A percentile compares a stretch with the other conserved stretches of the same genome.
Evolutionary conservation across 2,329 filamentous ascomycete genomes (phyloP).

Genomic region (Hypocrella siamensis): DNA sequence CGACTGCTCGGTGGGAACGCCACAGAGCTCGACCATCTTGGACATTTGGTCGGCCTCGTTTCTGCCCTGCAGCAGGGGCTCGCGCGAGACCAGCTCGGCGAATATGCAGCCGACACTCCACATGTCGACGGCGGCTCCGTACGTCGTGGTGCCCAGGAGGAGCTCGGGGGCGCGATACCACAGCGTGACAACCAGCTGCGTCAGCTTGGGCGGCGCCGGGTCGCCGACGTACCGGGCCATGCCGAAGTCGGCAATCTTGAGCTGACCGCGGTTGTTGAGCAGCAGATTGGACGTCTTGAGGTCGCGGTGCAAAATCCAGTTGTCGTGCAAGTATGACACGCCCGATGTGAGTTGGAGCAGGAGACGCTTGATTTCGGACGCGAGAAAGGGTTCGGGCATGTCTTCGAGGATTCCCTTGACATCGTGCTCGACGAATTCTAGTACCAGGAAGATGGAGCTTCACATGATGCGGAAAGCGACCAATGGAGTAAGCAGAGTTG

Average conservation of each 20-base stretch:
- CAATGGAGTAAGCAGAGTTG: too few species aligned
- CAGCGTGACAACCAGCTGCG: constrained; percentile 85
- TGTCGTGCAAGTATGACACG: constrained; percentile 69
- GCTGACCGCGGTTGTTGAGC: constrained; percentile 83
- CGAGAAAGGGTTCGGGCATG: constrained; percentile 86
- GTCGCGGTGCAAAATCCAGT: constrained; percentile 88
- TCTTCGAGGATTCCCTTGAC: constrained; percentile 84
- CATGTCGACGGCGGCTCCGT: constrained; percentile 70
- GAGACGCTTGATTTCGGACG: constrained; percentile 84
- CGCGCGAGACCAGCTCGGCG: constrained; percentile 71
- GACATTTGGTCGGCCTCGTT: constrained; percentile 87
- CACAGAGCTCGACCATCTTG: constrained; percentile 79
- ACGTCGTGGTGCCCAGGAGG: constrained; percentile 62
- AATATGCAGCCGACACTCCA: constrained; percentile 97
- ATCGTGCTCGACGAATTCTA: constrained; percentile 96
- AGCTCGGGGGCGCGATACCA: constrained; percentile 95
- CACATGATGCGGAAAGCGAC: too few species aligned
- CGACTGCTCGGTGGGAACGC: constrained; percentile 62
- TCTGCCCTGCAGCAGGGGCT: constrained; percentile 70
- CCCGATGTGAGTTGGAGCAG: constrained; percentile 70
- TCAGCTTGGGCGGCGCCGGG: constrained; percentile 60
- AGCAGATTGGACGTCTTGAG: constrained; percentile 89
- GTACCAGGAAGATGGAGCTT: constrained; percentile 72
- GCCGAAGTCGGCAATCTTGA: constrained; percentile 96
- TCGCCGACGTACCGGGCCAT: constrained; percentile 86